phyloP scores from a whole-genome alignment of 768 basidiomycete species.

The Lentinula aciculospora region DNA sequence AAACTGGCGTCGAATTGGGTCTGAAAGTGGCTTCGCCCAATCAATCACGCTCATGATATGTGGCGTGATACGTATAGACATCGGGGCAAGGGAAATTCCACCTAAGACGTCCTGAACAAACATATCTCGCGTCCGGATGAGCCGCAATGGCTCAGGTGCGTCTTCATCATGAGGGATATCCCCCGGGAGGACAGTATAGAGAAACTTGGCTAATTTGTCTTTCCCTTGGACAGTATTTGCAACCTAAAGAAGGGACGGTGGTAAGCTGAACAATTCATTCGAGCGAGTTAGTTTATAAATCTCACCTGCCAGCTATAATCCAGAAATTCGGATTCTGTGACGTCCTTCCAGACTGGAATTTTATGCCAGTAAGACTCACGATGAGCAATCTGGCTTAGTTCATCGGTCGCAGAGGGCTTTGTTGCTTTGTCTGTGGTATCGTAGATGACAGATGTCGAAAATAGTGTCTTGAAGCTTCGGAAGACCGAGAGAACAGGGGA shows the following conservation, averaged over 20 bases:
- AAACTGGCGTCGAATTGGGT: not conserved
- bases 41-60: not conserved
- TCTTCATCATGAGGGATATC: not conserved
- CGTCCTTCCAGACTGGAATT: not conserved
- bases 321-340: not conserved
- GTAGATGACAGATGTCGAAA: not conserved
- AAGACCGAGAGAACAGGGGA: too few species aligned
- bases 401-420: not conserved
- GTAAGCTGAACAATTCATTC: not conserved
- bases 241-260: constrained; percentile 3
- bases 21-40: not conserved
- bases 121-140: not conserved
- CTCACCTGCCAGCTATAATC: not conserved
- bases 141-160: not conserved
- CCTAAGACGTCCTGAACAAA: not conserved
- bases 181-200: constrained; percentile 7
- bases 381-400: not conserved
- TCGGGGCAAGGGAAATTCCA: not conserved
- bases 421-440: not conserved
- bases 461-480: not conserved
- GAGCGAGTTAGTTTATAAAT: not conserved
- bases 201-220: constrained; percentile 11
- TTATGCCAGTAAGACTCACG: not conserved
- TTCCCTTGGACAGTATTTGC: constrained; percentile 14
- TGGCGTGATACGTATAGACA: not conserved